phyloP scores from a whole-genome alignment of 2,329 filamentous ascomycete species.

The Sclerotinia glacialis region DNA sequence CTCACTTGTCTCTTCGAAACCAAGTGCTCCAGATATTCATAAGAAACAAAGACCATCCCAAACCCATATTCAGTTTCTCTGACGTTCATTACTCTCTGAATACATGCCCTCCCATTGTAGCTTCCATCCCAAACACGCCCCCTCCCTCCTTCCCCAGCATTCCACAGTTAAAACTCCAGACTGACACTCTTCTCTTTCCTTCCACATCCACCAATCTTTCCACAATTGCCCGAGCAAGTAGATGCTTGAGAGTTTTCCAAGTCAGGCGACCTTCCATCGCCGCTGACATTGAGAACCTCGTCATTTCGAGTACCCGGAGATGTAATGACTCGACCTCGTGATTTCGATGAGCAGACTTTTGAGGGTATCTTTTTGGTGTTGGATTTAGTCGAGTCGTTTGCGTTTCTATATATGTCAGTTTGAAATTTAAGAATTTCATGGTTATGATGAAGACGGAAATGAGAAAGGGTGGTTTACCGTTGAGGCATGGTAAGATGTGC shows the following conservation, averaged over 20 bases:
- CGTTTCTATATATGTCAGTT: not conserved
- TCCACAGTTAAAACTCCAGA: not conserved
- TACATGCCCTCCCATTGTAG: no score
- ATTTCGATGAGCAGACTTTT: conserved; percentile 7
- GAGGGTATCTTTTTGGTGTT: not conserved
- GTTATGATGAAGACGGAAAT: not conserved
- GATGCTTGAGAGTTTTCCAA: not conserved
- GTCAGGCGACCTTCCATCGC: no score
- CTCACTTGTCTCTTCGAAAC: no score
- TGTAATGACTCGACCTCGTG: not conserved
- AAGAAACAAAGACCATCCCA: not conserved
- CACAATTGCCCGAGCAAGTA: not conserved
- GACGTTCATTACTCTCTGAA: not conserved
- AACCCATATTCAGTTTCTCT: no score
- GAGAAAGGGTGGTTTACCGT: not conserved
- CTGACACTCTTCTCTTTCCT: not conserved
- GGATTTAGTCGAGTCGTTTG: not conserved
- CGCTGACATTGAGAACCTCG: not conserved
- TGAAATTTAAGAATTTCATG: fast-evolving
- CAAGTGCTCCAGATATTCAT: not conserved
- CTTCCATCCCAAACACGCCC: not conserved
- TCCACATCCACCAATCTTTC: not conserved
- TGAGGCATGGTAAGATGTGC: not conserved
- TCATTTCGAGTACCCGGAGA: not conserved
- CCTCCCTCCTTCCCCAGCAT: no score